Conservation (phyloP, 805 yeast species). For the Schizosaccharomyces lindneri region DNA sequence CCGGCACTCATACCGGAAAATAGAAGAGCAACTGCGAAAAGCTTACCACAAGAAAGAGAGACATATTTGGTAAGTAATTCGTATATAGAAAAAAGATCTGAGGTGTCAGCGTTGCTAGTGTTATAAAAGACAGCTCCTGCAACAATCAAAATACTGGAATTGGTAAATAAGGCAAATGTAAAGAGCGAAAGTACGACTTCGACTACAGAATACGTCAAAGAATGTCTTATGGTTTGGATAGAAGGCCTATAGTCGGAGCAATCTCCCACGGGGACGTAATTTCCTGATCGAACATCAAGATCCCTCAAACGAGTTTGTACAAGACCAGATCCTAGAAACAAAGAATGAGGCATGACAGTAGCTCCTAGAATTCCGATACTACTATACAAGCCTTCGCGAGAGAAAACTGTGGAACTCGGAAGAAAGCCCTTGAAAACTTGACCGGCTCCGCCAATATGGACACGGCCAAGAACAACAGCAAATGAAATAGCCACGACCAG, state of each 20-base stretch:
- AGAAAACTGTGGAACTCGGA: constrained; percentile 25
- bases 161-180: constrained; percentile 66
- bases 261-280: constrained; percentile 9
- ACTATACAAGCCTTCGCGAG: constrained; percentile 46
- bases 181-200: constrained; percentile 50
- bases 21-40: constrained; percentile 63
- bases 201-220: constrained; percentile 42
- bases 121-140: constrained; percentile 57
- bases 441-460: constrained; percentile 11
- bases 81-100: constrained; percentile 62
- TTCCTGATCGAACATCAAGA: constrained; percentile 32
- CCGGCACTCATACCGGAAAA: constrained; percentile 82
- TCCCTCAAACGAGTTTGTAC: constrained; percentile 69
- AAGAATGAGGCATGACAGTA: constrained; percentile 84
- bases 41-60: constrained; percentile 56
- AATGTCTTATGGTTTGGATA: constrained; percentile 41
- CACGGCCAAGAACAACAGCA: constrained; percentile 47
- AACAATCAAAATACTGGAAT: constrained; percentile 57
- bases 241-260: constrained; percentile 42
- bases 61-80: constrained; percentile 31
- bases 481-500: constrained; percentile 69
- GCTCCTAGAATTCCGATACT: constrained; percentile 79
- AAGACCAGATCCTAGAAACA: constrained; percentile 68
- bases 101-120: constrained; percentile 39
- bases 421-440: constrained; percentile 43